Evolutionary conservation across 139 green algal genomes (phyloP).

Genomic region (Zygnema cylindricum): DNA sequence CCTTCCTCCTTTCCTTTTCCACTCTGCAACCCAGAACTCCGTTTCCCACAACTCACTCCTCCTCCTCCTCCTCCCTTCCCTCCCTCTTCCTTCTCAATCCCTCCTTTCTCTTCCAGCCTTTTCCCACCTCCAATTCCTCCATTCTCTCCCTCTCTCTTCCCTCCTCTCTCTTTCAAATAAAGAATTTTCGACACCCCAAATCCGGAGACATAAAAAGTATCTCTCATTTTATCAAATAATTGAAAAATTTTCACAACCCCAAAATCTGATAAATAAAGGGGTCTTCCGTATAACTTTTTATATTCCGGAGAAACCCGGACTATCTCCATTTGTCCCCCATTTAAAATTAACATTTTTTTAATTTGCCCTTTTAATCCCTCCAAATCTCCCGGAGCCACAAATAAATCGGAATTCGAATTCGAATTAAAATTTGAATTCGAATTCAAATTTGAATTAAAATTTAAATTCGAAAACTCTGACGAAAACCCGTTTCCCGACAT

Average conservation of each 20-base stretch:
- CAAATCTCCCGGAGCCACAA: slow-evolving; percentile 26
- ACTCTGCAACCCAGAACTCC: no score
- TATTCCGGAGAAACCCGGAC: slow-evolving; percentile 42
- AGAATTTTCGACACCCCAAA: slow-evolving; percentile 15
- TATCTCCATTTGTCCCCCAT: slow-evolving; percentile 23
- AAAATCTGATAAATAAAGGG: slow-evolving; percentile 38
- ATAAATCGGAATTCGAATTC: neutral
- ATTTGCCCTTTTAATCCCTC: slow-evolving; percentile 30
- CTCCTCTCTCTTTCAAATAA: neutral
- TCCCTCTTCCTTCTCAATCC: neutral
- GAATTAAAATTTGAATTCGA: neutral
- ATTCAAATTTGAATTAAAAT: neutral
- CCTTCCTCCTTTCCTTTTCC: neutral
- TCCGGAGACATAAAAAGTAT: slow-evolving; percentile 15
- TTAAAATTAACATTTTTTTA: neutral
- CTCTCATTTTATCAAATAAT: slow-evolving; percentile 37
- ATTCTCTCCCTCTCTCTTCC: neutral
- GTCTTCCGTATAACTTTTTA: slow-evolving; percentile 20
- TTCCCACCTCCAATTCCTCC: neutral
- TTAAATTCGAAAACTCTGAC: neutral
- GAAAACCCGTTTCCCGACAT: slow-evolving; percentile 5
- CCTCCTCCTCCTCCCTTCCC: neutral
- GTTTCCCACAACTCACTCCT: neutral
- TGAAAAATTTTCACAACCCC: slow-evolving; percentile 21
- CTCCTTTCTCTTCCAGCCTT: neutral